Percentiles rank a stretch among this genome's conserved stretches.
phyloP scores from a whole-genome alignment of 1,139 yeast genomes.

The Debaryomyces udenii region DNA sequence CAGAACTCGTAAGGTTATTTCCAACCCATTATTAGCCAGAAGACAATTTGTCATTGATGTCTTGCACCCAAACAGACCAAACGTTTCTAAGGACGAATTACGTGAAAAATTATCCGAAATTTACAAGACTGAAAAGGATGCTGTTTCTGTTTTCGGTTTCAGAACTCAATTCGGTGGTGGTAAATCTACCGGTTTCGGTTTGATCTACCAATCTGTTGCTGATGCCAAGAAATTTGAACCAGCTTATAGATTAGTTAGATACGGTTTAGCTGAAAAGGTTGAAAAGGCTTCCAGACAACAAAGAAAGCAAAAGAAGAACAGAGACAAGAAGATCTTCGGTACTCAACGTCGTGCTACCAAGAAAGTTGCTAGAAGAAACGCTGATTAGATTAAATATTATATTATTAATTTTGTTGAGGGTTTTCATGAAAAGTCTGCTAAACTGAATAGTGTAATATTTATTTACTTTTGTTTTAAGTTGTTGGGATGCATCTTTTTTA shows the following conservation, averaged over 20 bases:
- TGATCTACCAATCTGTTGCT: slow-evolving; percentile 97
- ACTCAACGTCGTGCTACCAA: slow-evolving; percentile 95
- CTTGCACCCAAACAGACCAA: slow-evolving; percentile 99
- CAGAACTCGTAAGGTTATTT: slow-evolving; percentile 99
- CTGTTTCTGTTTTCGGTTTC: slow-evolving; percentile 98
- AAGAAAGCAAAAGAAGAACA: slow-evolving; percentile 99
- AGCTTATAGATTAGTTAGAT: slow-evolving; percentile 98
- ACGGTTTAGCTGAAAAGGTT: slow-evolving; percentile 94
- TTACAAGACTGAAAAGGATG: slow-evolving; percentile 98
- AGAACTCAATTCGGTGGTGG: slow-evolving; percentile 99
- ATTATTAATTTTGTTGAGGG: slow-evolving; percentile 15
- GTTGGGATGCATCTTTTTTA: slow-evolving; percentile 20
- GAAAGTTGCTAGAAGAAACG: slow-evolving; percentile 76
- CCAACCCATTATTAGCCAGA: slow-evolving; percentile 99
- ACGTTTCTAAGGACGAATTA: slow-evolving; percentile 98
- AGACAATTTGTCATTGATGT: slow-evolving; percentile 99
- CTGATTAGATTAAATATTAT: slow-evolving; percentile 41
- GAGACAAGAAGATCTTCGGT: slow-evolving; percentile 99
- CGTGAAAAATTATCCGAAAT: slow-evolving; percentile 95
- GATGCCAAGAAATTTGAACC: slow-evolving; percentile 99
- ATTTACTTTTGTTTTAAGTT: slow-evolving; percentile 17
- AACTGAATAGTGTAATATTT: slow-evolving; percentile 20
- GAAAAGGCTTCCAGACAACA: slow-evolving; percentile 99
- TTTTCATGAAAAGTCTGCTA: slow-evolving; percentile 14
- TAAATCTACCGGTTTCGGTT: slow-evolving; percentile 98